Evolutionary conservation across 352 stramenopile species (phyloP), one percentile per base, ranked within the genome.

Genomic region (Pythium periplocum): DNA sequence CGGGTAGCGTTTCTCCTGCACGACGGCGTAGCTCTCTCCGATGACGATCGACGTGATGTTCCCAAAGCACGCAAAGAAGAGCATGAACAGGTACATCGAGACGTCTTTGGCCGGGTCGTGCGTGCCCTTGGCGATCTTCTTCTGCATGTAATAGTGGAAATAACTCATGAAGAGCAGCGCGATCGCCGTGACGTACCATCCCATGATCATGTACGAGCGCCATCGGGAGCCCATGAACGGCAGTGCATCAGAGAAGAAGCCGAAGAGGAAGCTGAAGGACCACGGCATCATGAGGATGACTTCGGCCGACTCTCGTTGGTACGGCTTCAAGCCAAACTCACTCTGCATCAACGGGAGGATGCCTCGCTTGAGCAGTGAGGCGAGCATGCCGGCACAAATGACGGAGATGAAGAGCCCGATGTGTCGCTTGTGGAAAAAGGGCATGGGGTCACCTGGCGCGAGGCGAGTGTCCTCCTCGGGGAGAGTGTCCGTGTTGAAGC

Each of bases 231-330:
- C 49, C 8, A n/a, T 11, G 36, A 63, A 48, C 32, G 59, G 59
- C 3, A 66, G 47, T 17, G 53, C 34, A 30, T 66, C 54, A 2
- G 59, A 66, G 12, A 53, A 26, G 11, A 66, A 63, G 26, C 59
- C 73, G 43, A 71, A 57, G 1, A 78, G 37, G 26, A 80, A 81
- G 45, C 52, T 78, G 54, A 68, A 76, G 35, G 68, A 76, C 73
- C 73, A 83, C 6, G 72, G 69, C 33, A 79, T 43, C 36, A 73
- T 50, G 42, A 79, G 67, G 9, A 83, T 53, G 33, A 70, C 56
- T 31, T 60, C 49, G 0, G 69, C 67, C 12, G 72, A 61, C 26
- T 77, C 65, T 7, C 51, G 57, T 43, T 83, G 72, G 32, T 69
- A 59, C 12, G 37, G 48, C 38, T 63, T 45, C 35, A 83, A 54